Percentiles rank a stretch among this genome's conserved stretches.
Conservation (phyloP, 768 basidiomycete genomes). For the Filobasidium wieringae region DNA sequence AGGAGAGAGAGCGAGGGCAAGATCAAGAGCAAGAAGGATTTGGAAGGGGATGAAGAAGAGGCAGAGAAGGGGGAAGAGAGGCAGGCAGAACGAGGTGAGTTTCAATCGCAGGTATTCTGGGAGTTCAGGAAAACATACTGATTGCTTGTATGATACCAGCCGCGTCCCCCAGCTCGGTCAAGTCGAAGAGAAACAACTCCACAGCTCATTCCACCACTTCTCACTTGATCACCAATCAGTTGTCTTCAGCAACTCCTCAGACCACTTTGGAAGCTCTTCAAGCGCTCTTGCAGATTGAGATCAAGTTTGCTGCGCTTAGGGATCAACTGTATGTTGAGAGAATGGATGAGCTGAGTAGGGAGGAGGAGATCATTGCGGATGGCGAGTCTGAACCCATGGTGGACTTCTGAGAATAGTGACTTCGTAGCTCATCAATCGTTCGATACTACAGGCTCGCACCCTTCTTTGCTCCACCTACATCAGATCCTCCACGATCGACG, state of each 20-base stretch:
- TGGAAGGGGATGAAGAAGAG: conserved; percentile 2
- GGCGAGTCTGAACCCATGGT: conserved; percentile 44
- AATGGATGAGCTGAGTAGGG: conserved; percentile 80
- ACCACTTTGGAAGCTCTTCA: conserved; percentile 62
- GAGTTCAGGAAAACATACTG: background rate
- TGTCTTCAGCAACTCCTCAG: conserved; percentile 22
- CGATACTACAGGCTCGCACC: conserved; percentile 57
- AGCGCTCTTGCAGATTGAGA: conserved; percentile 74
- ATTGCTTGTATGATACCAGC: background rate
- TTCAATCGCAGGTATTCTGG: background rate
- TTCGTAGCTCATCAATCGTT: background rate
- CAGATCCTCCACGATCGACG: conserved; percentile 63
- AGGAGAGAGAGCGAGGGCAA: conserved; percentile 12
- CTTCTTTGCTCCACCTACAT: conserved; percentile 71
- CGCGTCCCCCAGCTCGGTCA: background rate
- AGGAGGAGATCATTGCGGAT: conserved; percentile 65
- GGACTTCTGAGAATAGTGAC: background rate
- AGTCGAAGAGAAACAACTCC: conserved; percentile 6
- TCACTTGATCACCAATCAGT: conserved; percentile 47
- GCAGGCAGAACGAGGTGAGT: conserved; percentile 1
- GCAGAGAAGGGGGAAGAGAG: background rate
- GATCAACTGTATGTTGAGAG: conserved; percentile 86
- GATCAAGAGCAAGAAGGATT: background rate
- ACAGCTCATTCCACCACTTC: conserved; percentile 43
- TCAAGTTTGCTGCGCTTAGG: conserved; percentile 76